Evolutionary conservation across 106 monocot species (phyloP).

Genomic region (Agapanthus africanus): DNA sequence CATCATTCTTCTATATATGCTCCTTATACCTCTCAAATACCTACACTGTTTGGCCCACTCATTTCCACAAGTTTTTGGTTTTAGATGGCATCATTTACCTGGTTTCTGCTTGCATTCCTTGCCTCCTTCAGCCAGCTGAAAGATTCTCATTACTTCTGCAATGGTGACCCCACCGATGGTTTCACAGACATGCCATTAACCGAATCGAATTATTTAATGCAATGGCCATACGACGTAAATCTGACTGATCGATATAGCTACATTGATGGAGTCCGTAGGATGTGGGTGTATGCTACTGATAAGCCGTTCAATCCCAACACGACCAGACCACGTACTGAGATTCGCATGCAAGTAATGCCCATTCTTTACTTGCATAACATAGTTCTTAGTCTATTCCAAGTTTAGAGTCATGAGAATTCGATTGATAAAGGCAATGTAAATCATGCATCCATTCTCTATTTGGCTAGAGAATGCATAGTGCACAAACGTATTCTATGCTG

Average conservation of each 20-base stretch:
- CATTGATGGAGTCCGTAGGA: slow-evolving; percentile 5
- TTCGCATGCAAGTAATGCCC: neutral
- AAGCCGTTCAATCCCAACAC: neutral
- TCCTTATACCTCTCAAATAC: too few relatives aligned
- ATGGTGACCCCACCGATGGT: slow-evolving; percentile 17
- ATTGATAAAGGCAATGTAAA: too few relatives aligned
- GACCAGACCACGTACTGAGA: slow-evolving; percentile 8
- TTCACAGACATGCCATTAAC: slow-evolving; percentile 9
- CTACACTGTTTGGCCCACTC: neutral
- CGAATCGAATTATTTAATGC: neutral
- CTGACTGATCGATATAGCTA: slow-evolving; percentile 8
- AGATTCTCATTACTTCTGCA: slow-evolving; percentile 4
- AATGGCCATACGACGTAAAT: slow-evolving; percentile 6
- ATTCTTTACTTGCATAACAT: too few relatives aligned
- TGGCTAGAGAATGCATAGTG: too few relatives aligned
- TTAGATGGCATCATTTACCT: slow-evolving; percentile 4
- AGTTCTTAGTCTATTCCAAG: too few relatives aligned
- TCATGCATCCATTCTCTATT: too few relatives aligned
- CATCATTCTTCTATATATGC: neutral
- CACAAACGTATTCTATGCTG: too few relatives aligned
- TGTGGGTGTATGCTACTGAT: slow-evolving; percentile 16
- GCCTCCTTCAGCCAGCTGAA: slow-evolving; percentile 1
- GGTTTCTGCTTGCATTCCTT: slow-evolving; percentile 2
- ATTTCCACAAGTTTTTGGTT: too few relatives aligned
- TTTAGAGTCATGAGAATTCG: too few relatives aligned